Evolutionary conservation across 78 protist species (phyloP).

Genomic region (Dictyostelium capitatum): DNA sequence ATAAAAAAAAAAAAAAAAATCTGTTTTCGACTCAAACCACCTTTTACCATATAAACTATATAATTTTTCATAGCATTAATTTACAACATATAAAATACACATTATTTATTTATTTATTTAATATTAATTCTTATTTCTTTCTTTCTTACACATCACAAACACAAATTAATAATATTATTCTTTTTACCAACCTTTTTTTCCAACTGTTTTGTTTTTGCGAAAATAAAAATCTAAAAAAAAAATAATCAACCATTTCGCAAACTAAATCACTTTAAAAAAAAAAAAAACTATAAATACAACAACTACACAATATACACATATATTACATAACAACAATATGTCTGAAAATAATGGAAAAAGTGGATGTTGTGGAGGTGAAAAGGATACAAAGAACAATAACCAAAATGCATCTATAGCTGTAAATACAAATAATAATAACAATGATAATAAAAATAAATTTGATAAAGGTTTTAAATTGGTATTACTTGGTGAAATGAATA

Average conservation of each 20-base stretch:
- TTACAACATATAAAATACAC: too few species aligned
- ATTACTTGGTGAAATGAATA: constrained; percentile 58
- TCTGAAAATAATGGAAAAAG: background rate
- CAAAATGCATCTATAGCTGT: background rate
- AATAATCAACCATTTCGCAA: too few species aligned
- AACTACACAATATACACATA: background rate
- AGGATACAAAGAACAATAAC: background rate
- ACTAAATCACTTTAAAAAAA: background rate
- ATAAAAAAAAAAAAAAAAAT: background rate
- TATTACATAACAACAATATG: background rate
- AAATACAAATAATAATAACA: background rate
- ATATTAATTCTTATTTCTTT: too few species aligned
- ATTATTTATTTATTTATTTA: too few species aligned
- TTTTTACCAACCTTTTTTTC: too few species aligned
- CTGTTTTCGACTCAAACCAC: too few species aligned
- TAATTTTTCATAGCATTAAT: too few species aligned
- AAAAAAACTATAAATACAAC: background rate
- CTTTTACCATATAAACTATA: too few species aligned
- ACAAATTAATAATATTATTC: too few species aligned
- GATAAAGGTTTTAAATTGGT: constrained; percentile 73
- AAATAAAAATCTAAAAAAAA: too few species aligned
- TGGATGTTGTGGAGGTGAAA: constrained; percentile 9
- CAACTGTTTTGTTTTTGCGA: background rate
- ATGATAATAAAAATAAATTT: constrained; percentile 51
- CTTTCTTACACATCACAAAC: too few species aligned